phyloP scores from a whole-genome alignment of 768 basidiomycete species.

The Calocybe indica region DNA sequence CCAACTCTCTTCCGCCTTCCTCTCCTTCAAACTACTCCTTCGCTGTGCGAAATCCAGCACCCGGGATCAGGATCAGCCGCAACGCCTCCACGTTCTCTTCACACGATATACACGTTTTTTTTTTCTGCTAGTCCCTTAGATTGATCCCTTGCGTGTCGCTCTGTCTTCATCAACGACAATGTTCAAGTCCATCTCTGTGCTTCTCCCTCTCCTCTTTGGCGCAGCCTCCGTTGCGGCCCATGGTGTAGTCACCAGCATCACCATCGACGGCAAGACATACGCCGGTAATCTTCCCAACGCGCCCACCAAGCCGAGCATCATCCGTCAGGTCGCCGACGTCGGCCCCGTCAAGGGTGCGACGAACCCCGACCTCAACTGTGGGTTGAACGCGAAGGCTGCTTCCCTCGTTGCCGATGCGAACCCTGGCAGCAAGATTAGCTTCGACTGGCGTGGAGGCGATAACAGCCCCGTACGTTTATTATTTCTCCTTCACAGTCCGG shows the following conservation, averaged over 20 bases:
- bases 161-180: constrained; percentile 11
- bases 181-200: constrained; percentile 16
- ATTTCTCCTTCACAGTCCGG: neutral
- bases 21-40: too few relatives aligned
- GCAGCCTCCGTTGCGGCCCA: constrained; percentile 37
- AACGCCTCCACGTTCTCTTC: constrained; percentile 2
- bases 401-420: constrained; percentile 46
- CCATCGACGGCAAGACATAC: constrained; percentile 33
- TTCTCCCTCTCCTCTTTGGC: constrained; percentile 27
- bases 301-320: constrained; percentile 22
- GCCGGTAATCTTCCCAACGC: constrained; percentile 26
- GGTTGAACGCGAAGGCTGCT: constrained; percentile 44
- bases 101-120: too few relatives aligned
- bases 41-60: too few relatives aligned
- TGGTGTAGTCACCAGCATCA: constrained; percentile 33
- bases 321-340: constrained; percentile 32
- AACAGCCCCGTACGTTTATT: constrained; percentile 23
- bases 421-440: constrained; percentile 49
- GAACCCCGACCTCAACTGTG: constrained; percentile 57
- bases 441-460: constrained; percentile 53
- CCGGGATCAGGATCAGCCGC: too few relatives aligned
- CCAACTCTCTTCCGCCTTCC: too few relatives aligned
- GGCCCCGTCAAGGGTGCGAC: constrained; percentile 47
- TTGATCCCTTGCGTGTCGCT: neutral
- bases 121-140: neutral